Base-by-base conservation (phyloP, 495 filamentous ascomycete genomes). In the Sabuloglossum arenarium region DNA sequence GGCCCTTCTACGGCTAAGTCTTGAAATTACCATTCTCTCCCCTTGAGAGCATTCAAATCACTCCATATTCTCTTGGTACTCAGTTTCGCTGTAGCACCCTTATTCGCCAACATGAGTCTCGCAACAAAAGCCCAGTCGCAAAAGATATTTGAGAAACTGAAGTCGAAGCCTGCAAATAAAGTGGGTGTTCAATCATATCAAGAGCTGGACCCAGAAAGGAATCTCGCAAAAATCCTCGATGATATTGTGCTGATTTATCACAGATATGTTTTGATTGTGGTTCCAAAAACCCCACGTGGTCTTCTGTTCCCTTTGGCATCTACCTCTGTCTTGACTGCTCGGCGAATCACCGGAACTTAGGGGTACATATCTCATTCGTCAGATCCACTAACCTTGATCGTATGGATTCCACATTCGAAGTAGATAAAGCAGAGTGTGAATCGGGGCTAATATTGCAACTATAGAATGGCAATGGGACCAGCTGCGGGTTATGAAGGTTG, bases 401-500 rank as follows among this genome's bases (percentile, higher is more conserved):
- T 98, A 86, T 64, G 89, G 69, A 28, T 39, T 29, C 58, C 49
- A 46, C 11, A 3, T 56, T 24, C 47, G 6, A 39, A 28, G n/a
- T 21, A 45, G 6, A 28, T 30, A 11, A 12, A 21, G 43, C 11
- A 23, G n/a, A 11, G 51, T 56, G 19, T 11, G 28, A 46, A n/a
- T 9, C 23, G 24, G 54, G 24, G 21, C 19, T 56, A 43, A 56
- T n/a, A 58, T 56, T 10, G 43, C 16, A 6, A 16, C 23, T 19
- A 21, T 63, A 98, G 91, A 93, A 73, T 98, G 93, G 93, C 86
- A 94, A 84, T 97, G 91, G 90, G 89, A 96, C 64, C 89, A 97
- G 65, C 78, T 98, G 31, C 84, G 91, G 42, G 69, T 85, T n/a
- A 98, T 98, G 91, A 97, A 97, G 70, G 86, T 95, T 19, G 91